phyloP scores from a whole-genome alignment of 1,284 basidiomycete genomes.

The Cutaneotrichosporon dermatis region DNA sequence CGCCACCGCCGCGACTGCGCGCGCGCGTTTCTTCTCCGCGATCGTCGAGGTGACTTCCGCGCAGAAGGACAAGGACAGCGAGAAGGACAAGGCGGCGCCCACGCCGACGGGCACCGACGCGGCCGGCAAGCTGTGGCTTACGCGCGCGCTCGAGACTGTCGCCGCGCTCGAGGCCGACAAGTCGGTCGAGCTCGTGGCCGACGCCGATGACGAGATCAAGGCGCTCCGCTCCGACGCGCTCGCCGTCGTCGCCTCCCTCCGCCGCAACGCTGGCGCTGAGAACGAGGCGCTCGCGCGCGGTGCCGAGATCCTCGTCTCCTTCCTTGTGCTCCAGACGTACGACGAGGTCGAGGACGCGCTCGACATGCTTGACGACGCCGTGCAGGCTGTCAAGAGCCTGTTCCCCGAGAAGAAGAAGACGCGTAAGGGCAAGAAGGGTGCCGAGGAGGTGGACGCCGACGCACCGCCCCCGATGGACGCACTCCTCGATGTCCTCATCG shows the following conservation, averaged over 20 bases:
- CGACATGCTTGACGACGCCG: slow-evolving; percentile 56
- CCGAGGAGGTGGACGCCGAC: slow-evolving; percentile 9
- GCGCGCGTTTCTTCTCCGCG: slow-evolving; percentile 15
- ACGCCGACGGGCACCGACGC: slow-evolving; percentile 59
- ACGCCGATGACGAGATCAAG: slow-evolving; percentile 59
- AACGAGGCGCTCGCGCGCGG: slow-evolving; percentile 55
- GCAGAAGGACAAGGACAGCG: slow-evolving; percentile 49
- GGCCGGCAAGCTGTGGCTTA: slow-evolving; percentile 75
- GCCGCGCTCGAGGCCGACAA: slow-evolving; percentile 58
- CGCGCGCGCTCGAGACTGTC: slow-evolving; percentile 63
- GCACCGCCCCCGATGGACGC: slow-evolving; percentile 65
- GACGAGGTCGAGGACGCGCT: slow-evolving; percentile 59
- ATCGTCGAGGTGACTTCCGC: slow-evolving; percentile 57
- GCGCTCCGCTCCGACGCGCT: slow-evolving; percentile 54
- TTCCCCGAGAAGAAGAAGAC: slow-evolving; percentile 11
- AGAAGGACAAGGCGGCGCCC: slow-evolving; percentile 49
- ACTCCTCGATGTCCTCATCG: slow-evolving; percentile 81
- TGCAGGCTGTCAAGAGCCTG: slow-evolving; percentile 12
- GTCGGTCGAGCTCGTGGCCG: slow-evolving; percentile 59
- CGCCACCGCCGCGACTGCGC: slow-evolving; percentile 54
- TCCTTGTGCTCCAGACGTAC: slow-evolving; percentile 65
- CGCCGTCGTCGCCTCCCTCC: slow-evolving; percentile 52
- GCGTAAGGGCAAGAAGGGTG: slow-evolving; percentile 20
- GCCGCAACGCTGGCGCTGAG: slow-evolving; percentile 60
- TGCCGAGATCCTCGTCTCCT: slow-evolving; percentile 64